Conservation (phyloP, 345 rosid genomes). For the Rhodomyrtus tomentosa region DNA sequence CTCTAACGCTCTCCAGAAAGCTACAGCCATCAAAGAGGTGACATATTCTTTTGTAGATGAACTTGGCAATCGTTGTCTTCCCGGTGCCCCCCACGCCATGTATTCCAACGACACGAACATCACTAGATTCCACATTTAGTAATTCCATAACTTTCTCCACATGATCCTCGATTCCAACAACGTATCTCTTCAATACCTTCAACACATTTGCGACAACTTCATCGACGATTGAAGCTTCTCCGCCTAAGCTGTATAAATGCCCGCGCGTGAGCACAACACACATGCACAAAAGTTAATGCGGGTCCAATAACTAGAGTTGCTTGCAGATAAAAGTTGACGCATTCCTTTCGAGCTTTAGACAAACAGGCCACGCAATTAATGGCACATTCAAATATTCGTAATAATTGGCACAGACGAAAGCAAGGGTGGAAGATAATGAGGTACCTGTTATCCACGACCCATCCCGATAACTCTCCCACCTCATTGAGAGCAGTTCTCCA, state of each 20-base stretch:
- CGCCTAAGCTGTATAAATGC: fast-evolving
- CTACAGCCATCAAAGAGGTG: neutral
- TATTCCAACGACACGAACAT: neutral
- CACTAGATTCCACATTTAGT: neutral
- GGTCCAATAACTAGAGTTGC: neutral
- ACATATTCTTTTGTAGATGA: neutral
- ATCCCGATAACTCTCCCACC: too few species aligned
- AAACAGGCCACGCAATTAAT: neutral
- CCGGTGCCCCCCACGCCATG: neutral
- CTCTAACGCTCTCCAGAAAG: neutral
- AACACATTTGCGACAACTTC: neutral
- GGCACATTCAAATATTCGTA: neutral
- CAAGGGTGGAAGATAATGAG: too few species aligned
- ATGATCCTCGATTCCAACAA: neutral
- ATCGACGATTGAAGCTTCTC: fast-evolving
- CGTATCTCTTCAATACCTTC: neutral
- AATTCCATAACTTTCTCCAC: neutral
- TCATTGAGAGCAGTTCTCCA: too few species aligned
- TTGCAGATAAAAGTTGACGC: neutral
- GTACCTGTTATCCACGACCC: too few species aligned
- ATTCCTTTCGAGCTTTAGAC: neutral
- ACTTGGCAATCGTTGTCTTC: neutral
- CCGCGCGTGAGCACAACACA: neutral
- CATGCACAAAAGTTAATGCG: neutral
- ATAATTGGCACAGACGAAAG: neutral